phyloP scores from a whole-genome alignment of 75 land plant genomes.

The Isoetes taiwanensis region DNA sequence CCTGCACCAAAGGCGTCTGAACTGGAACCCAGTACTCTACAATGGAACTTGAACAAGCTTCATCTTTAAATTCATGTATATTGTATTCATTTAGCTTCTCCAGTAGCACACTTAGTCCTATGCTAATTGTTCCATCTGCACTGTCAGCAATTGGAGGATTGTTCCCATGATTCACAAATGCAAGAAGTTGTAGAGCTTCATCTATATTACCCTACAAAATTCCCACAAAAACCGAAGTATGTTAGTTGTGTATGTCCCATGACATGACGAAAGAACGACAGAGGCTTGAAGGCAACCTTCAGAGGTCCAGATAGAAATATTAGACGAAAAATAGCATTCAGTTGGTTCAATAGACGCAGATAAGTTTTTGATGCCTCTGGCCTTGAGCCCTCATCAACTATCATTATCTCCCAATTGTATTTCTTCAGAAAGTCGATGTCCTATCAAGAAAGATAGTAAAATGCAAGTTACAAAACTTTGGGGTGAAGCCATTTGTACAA shows the following conservation, averaged over 20 bases:
- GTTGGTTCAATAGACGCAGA: constrained; percentile 19
- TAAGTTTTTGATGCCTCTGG: constrained; percentile 22
- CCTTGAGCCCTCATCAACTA: constrained; percentile 52
- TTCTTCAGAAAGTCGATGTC: constrained; percentile 35
- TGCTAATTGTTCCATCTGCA: too few relatives aligned
- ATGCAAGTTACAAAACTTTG: not conserved
- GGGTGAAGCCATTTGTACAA: not conserved
- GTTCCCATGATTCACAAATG: constrained; percentile 15
- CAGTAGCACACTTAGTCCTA: too few relatives aligned
- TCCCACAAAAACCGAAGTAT: too few relatives aligned
- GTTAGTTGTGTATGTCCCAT: not conserved
- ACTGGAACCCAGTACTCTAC: constrained; percentile 81
- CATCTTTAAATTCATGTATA: constrained; percentile 32
- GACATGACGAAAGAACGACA: not conserved
- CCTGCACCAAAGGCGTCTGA: constrained; percentile 43
- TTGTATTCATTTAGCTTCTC: constrained; percentile 20
- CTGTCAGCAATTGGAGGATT: not conserved
- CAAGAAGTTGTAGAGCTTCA: constrained; percentile 29
- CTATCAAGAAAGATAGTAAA: constrained; percentile 17
- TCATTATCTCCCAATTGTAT: constrained; percentile 48
- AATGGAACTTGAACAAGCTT: constrained; percentile 10
- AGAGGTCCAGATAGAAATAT: constrained; percentile 42
- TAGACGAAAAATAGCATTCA: constrained; percentile 31
- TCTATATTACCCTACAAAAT: constrained; percentile 36
- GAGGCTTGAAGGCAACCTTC: constrained; percentile 35